These are phyloP conservation scores for Cladophialophora yegresii DNA, from an alignment of 2,329 filamentous ascomycete genomes.

Conservation along the genomic window DNA sequence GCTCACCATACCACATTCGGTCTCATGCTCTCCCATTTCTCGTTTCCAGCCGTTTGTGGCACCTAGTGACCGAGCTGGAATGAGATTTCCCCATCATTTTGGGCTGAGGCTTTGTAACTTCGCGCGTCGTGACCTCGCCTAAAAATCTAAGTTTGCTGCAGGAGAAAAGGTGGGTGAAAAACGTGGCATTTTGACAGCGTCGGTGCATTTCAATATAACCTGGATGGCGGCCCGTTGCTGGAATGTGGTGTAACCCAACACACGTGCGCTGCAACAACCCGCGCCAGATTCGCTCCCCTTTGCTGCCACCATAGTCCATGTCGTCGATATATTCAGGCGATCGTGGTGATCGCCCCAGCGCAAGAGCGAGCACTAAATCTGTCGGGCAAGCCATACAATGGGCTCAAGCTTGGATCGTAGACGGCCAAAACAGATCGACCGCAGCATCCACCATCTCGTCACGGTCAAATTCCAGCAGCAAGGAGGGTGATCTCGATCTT, in stretches of 20 bases:
- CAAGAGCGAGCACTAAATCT: slow-evolving; percentile 8
- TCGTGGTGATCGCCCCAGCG: not conserved
- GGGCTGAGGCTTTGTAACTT: slow-evolving; percentile 4
- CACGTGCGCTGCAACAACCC: not conserved
- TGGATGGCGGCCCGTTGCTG: not conserved
- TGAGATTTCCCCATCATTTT: slow-evolving; percentile 20
- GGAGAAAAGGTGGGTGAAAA: slow-evolving; percentile 13
- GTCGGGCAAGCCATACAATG: slow-evolving; percentile 10
- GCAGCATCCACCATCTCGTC: slow-evolving; percentile 9
- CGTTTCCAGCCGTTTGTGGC: slow-evolving; percentile 15
- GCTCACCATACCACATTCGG: slow-evolving; percentile 18
- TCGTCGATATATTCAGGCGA: slow-evolving; percentile 17
- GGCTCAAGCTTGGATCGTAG: slow-evolving; percentile 7
- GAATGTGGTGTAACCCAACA: not conserved
- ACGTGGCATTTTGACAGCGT: slow-evolving; percentile 12
- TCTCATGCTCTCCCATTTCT: slow-evolving; percentile 9
- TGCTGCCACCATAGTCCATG: slow-evolving; percentile 1
- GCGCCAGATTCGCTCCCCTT: not conserved
- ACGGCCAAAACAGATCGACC: slow-evolving; percentile 6
- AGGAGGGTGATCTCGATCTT: slow-evolving; percentile 24
- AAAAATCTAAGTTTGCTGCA: slow-evolving; percentile 10
- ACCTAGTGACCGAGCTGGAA: slow-evolving; percentile 13
- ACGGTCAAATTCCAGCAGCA: not conserved
- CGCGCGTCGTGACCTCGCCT: slow-evolving; percentile 13
- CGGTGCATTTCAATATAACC: slow-evolving; percentile 13